Evolutionary conservation across 169 alveolate species (phyloP).

Genomic region (Plasmodium gallinaceum): DNA sequence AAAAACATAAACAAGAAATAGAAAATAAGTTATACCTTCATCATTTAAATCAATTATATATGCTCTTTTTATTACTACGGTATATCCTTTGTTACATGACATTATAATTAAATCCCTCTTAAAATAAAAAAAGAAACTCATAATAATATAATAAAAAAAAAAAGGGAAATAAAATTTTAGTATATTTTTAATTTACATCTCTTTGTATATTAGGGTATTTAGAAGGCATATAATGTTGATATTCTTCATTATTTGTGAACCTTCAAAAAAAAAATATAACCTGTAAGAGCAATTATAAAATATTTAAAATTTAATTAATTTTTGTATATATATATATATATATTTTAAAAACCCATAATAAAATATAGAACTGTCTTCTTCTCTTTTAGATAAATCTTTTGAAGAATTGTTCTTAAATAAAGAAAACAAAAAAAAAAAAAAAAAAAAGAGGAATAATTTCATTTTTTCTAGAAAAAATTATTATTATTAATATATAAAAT

Average conservation of each 20-base stretch:
- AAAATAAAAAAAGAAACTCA: not conserved
- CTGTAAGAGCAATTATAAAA: conserved; percentile 14
- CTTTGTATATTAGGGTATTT: conserved; percentile 29
- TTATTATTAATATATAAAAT: not conserved
- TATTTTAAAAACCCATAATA: conserved; percentile 56
- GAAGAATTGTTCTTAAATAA: conserved; percentile 11
- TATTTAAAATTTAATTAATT: not conserved
- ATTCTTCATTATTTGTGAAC: conserved; percentile 71
- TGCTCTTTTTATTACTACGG: conserved; percentile 45
- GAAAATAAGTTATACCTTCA: conserved; percentile 37
- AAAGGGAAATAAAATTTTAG: not conserved
- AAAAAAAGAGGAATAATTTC: conserved; percentile 3
- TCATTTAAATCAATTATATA: conserved; percentile 61
- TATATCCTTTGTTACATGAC: conserved; percentile 72
- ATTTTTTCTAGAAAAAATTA: conserved; percentile 1
- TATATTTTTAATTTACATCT: conserved; percentile 32
- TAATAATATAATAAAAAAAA: not conserved
- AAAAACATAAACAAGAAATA: not conserved
- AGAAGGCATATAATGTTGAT: conserved; percentile 73
- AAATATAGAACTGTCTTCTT: conserved; percentile 62
- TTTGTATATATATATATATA: not conserved
- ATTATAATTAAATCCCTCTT: conserved; percentile 37
- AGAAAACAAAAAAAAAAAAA: conserved; percentile 18
- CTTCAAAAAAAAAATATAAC: conserved; percentile 31
- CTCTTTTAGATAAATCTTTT: conserved; percentile 46